Base-by-base conservation (phyloP, 768 basidiomycete genomes). In the Exidia glandulosa region DNA sequence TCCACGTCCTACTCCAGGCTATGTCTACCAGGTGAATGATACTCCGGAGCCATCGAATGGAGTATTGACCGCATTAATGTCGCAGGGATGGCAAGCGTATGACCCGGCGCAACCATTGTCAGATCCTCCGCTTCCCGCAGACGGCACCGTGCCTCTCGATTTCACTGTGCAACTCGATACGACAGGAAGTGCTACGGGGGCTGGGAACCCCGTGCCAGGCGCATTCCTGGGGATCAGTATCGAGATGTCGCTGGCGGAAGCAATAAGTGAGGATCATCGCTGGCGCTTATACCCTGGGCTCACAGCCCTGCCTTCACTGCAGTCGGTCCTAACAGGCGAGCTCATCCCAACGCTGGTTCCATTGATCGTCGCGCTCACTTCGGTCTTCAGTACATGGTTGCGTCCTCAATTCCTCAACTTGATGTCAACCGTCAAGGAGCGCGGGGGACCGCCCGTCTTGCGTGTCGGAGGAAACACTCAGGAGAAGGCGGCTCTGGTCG, bases 231-330 rank as follows among this genome's bases (percentile, higher is more conserved):
- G 85, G 0, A 85, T 85, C 63, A 80, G 78, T 1, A 74, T 86
- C 31, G 85, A 87, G 69, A 76, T 85, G 73, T 83, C 81, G 25
- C 81, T 86, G 10, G 77, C 78, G 2, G 79, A 80, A 61, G 79
- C 80, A n/a, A n/a, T n/a, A n/a, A n/a, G n/a, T n/a, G n/a, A n/a
- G n/a, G n/a, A n/a, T n/a, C n/a, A n/a, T n/a, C n/a, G n/a, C n/a
- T n/a, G n/a, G n/a, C n/a, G n/a, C n/a, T n/a, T n/a, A n/a, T n/a
- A n/a, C n/a, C n/a, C n/a, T n/a, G n/a, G n/a, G n/a, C n/a, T n/a
- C n/a, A n/a, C n/a, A n/a, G n/a, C n/a, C n/a, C n/a, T n/a, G n/a
- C n/a, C n/a, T n/a, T 37, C 19, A 37, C 36, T 45, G 41, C 19
- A 54, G 30, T 54, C 9, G 50, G 50, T 7, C 50, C 50, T 19